Base-by-base conservation (phyloP, 225 moss, liverwort and hornwort species). In the Polytrichum commune region DNA sequence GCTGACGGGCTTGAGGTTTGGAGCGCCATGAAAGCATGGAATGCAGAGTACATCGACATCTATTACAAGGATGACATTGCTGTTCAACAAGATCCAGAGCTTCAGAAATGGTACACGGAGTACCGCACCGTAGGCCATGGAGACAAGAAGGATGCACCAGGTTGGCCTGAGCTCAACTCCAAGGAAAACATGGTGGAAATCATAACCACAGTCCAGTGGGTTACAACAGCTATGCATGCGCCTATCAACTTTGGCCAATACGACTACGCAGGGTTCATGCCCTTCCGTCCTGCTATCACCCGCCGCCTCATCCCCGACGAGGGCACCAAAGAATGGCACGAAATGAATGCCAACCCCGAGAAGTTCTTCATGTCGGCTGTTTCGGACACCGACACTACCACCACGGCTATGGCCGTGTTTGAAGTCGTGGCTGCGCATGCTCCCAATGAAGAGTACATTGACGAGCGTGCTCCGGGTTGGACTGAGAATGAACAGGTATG, bases 171-270 rank as follows among this genome's bases (percentile, higher is more conserved):
- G 63, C 64, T 83, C 5, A 54, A 78, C 25, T 75, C 76, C 6
- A 87, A 84, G 72, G 73, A 78, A 65, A 84, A 73, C 26, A 76
- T 87, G 3, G 75, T 8, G 2, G 78, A 87, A 35, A 87, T 93
- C 33, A 19, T 86, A 2, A 89, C 83, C 2, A 89, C 82, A 0
- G 4, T 90, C 0, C 3, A 75, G 2, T 94, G 92, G 92, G 81
- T 94, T 29, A 74, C 78, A 61, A 86, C 85, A 23, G 82, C 77
- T 55, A 77, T 83, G 77, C 86, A 86, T 63, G 86, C 86, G 30
- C 77, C 86, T 4, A 80, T 87, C 64, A 95, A 95, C 77, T 95
- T 92, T 19, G 89, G 92, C 20, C 94, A 95, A 60, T 92, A 78
- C 2, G 74, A 86, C 4, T 95, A 90, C 30, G 70, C 35, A 0